Base-by-base conservation (phyloP, 2,329 filamentous ascomycete species). In the Niveomyces coronatus region DNA sequence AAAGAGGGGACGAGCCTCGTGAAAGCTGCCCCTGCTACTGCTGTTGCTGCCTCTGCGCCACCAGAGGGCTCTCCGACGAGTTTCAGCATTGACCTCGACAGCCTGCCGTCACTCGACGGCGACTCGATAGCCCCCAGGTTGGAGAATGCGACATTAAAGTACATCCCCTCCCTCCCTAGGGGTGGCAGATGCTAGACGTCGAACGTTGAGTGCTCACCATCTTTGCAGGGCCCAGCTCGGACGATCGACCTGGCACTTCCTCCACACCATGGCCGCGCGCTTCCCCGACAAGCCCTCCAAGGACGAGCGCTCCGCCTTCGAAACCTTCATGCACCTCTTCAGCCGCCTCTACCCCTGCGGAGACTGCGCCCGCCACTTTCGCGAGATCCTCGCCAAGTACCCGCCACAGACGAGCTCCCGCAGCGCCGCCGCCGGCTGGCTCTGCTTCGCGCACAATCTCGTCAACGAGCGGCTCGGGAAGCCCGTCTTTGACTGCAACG, bases 121-220 rank as follows among this genome's bases (percentile, higher is more conserved):
- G 76, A 76, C 39, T 79, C 78, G 4, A 89, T 87, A 51, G 84
- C 84, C 35, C 80, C 83, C 1, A 87, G 85, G 61, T 65, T 91
- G 37, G 85, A 84, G 53, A 91, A 91, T 60, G 83, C 81, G 43
- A 91, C 85, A 6, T 66, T 76, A 38, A 91, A 89, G 79, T 82
- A 65, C 35, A 68, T 53, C 24, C 28, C 35, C 28, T 11, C 28
- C 8, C 4, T 30, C 9, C 6, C 28, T 16, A 30, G 6, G 28
- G 17, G 4, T 5, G 24, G 30, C 34, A 28, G 16, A 5, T 15
- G 6, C 20, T 17, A 7, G n/a, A n/a, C n/a, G n/a, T n/a, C n/a
- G n/a, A n/a, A n/a, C n/a, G n/a, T n/a, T n/a, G n/a, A n/a, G 7
- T 34, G 16, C 31, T 34, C 20, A 34, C 31, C 10, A 18, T 38